A percentile compares a stretch with the other conserved stretches of the same genome.
Conservation (phyloP, 2,329 filamentous ascomycete species). For the Epichloe aotearoae region DNA sequence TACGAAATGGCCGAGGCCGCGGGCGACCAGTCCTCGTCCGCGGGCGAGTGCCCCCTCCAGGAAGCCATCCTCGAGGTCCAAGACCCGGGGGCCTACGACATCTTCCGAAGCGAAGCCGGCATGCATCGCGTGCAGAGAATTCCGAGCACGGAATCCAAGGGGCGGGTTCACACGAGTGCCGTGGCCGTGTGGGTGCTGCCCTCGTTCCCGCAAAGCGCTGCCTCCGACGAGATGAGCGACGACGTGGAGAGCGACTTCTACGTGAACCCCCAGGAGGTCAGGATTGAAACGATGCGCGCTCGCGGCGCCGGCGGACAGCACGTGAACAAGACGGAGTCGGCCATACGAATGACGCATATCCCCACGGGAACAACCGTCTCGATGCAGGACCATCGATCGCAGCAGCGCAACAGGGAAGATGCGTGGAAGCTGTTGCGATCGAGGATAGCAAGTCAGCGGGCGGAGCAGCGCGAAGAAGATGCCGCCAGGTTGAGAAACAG, state of each 20-base stretch:
- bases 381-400: constrained; percentile 87
- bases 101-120: constrained; percentile 76
- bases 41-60: constrained; percentile 60
- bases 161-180: constrained; percentile 84
- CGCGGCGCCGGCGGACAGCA: constrained; percentile 90
- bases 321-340: constrained; percentile 96
- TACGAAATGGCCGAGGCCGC: constrained; percentile 63
- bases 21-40: constrained; percentile 35
- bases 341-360: constrained; percentile 79
- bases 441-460: constrained; percentile 63
- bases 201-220: constrained; percentile 51
- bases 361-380: constrained; percentile 78
- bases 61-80: constrained; percentile 83
- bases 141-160: constrained; percentile 79
- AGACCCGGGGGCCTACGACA: constrained; percentile 63
- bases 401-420: constrained; percentile 74
- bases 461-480: constrained; percentile 76
- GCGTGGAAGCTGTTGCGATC: constrained; percentile 80
- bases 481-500: constrained; percentile 60
- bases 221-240: constrained; percentile 47
- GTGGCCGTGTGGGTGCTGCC: constrained; percentile 88
- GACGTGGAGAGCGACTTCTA: constrained; percentile 89
- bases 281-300: constrained; percentile 79
- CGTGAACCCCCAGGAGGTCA: constrained; percentile 75
- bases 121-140: constrained; percentile 93